Conservation (phyloP, 495 filamentous ascomycete species). For the Collariella sp. region DNA sequence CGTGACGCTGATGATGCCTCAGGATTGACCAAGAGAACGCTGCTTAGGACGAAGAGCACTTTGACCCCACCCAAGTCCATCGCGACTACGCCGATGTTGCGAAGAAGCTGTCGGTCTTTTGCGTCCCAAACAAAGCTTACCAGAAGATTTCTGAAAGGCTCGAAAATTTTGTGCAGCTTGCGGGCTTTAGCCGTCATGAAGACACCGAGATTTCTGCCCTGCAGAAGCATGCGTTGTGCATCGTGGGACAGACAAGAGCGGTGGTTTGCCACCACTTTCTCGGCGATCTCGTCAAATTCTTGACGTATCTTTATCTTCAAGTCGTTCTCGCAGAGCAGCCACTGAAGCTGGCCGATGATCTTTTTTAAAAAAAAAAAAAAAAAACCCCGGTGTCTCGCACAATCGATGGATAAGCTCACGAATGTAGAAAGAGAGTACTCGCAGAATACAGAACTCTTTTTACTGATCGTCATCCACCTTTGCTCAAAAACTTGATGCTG, state of each 20-base stretch:
- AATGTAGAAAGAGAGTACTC: too few relatives aligned
- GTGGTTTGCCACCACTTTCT: slow-evolving; percentile 24
- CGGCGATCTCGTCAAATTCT: slow-evolving; percentile 38
- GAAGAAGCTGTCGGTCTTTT: slow-evolving; percentile 49
- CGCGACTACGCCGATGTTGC: slow-evolving; percentile 53
- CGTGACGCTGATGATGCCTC: slow-evolving; percentile 10
- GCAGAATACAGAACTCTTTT: too few relatives aligned
- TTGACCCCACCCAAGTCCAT: slow-evolving; percentile 28
- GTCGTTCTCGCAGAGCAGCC: slow-evolving; percentile 37
- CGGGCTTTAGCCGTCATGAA: slow-evolving; percentile 13
- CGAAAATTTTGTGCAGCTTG: slow-evolving; percentile 25
- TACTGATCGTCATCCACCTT: slow-evolving; percentile 6
- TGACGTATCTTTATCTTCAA: slow-evolving; percentile 48
- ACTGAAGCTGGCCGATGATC: slow-evolving; percentile 33
- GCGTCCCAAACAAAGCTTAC: slow-evolving; percentile 49
- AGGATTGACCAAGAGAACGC: slow-evolving; percentile 19
- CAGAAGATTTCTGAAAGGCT: slow-evolving; percentile 50
- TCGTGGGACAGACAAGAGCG: slow-evolving; percentile 33
- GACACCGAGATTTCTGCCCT: slow-evolving; percentile 48
- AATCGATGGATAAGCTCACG: slow-evolving; percentile 33
- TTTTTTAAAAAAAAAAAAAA: slow-evolving; percentile 29
- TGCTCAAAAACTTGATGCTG: neutral
- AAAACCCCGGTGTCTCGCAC: slow-evolving; percentile 33
- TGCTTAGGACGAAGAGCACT: slow-evolving; percentile 5
- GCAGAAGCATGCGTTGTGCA: slow-evolving; percentile 45